phyloP scores from a whole-genome alignment of 306 rosid genomes.

The Castanea sativa region DNA sequence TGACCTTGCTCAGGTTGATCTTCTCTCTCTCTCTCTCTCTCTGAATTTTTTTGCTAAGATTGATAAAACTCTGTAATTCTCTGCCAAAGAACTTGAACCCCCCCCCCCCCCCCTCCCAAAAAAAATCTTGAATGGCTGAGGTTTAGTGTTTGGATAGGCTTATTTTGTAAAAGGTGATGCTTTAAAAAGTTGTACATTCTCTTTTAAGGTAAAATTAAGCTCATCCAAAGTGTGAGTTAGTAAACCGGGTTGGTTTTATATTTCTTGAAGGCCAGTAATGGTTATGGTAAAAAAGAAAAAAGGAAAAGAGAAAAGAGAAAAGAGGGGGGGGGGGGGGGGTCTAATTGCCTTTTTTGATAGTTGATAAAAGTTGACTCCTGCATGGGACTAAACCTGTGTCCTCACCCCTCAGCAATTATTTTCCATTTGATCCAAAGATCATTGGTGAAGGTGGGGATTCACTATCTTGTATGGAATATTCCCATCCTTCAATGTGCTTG shows the following conservation, averaged over 20 bases:
- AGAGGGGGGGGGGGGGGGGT: background rate
- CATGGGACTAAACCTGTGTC: background rate
- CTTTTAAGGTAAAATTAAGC: no score
- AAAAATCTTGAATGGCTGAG: background rate
- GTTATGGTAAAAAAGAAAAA: background rate
- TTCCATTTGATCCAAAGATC: background rate
- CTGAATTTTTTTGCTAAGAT: background rate
- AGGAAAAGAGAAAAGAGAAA: background rate
- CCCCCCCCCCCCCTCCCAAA: no score
- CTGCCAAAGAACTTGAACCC: background rate
- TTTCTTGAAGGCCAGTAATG: background rate
- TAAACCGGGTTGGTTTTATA: background rate
- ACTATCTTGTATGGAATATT: background rate
- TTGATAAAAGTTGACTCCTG: background rate
- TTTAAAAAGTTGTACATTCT: no score
- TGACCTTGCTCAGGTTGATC: constrained; percentile 95
- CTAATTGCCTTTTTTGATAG: background rate
- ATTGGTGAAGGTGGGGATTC: background rate
- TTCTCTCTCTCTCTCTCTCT: constrained; percentile 7
- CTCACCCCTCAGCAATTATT: background rate
- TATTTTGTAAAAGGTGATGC: no score
- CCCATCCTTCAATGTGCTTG: background rate
- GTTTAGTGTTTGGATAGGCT: background rate
- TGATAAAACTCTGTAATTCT: background rate
- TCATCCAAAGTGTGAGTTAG: background rate